Conservation (phyloP, 2,329 filamentous ascomycete species). For the Verticillium tricorpus region DNA sequence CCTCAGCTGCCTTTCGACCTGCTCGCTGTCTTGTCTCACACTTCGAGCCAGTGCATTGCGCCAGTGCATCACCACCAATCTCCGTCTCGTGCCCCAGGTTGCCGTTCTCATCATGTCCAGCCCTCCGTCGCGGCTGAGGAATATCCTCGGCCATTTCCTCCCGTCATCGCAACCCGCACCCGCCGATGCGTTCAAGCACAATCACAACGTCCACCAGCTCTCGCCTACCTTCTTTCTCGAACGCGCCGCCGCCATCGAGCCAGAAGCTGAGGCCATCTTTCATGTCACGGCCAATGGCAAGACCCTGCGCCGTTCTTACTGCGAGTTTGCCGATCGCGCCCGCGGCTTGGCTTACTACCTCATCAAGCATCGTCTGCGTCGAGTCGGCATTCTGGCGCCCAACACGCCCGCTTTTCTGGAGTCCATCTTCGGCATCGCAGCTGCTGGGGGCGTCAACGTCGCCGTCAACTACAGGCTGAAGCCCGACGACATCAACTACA, state of each 20-base stretch:
- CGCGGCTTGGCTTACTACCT: constrained; percentile 86
- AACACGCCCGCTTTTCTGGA: constrained; percentile 96
- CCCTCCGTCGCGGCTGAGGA: constrained; percentile 55
- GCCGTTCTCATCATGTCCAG: constrained; percentile 52
- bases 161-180: constrained; percentile 23
- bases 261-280: constrained; percentile 77
- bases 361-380: constrained; percentile 64
- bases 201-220: constrained; percentile 67
- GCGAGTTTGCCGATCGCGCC: constrained; percentile 78
- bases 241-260: constrained; percentile 83
- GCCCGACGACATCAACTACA: constrained; percentile 81
- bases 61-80: neutral
- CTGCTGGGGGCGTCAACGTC: constrained; percentile 74
- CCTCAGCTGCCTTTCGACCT: neutral
- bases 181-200: constrained; percentile 32
- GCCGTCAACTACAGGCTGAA: constrained; percentile 63
- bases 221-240: constrained; percentile 85
- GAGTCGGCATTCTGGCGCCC: constrained; percentile 80
- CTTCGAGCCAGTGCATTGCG: neutral
- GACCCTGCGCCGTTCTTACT: constrained; percentile 71
- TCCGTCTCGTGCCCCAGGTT: neutral
- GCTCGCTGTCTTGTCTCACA: neutral
- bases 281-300: constrained; percentile 77
- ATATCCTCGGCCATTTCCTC: constrained; percentile 48
- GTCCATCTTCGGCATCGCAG: constrained; percentile 80